Conservation (phyloP, 2,329 filamentous ascomycete species). For the Xenoacremonium recifei region DNA sequence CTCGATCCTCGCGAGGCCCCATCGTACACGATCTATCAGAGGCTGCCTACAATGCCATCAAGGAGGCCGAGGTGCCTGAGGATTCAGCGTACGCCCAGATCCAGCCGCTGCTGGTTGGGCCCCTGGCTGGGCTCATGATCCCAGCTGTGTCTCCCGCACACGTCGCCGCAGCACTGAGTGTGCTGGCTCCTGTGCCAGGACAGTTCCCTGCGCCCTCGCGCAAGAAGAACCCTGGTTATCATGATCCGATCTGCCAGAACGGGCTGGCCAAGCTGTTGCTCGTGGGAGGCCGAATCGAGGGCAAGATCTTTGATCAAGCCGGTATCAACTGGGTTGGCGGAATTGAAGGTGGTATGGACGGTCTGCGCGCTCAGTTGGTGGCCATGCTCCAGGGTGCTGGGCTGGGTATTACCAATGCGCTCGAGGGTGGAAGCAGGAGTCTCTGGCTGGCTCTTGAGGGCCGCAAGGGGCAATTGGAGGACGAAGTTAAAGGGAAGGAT, state of each 20-base stretch:
- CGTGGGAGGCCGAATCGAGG: slow-evolving; percentile 83
- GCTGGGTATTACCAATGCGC: slow-evolving; percentile 69
- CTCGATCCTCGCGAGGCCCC: slow-evolving; percentile 29
- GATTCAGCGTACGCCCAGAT: slow-evolving; percentile 57
- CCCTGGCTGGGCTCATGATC: slow-evolving; percentile 76
- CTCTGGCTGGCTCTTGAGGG: slow-evolving; percentile 88
- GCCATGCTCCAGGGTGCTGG: slow-evolving; percentile 77
- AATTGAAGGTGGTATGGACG: slow-evolving; percentile 79
- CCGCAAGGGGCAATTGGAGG: slow-evolving; percentile 76
- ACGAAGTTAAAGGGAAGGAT: slow-evolving; percentile 33
- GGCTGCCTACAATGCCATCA: slow-evolving; percentile 50
- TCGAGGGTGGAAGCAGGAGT: slow-evolving; percentile 78
- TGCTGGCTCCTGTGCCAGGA: slow-evolving; percentile 70
- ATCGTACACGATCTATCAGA: slow-evolving; percentile 53
- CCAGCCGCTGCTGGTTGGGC: slow-evolving; percentile 75
- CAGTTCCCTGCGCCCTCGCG: slow-evolving; percentile 77
- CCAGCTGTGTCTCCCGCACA: slow-evolving; percentile 82
- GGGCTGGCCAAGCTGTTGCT: slow-evolving; percentile 86
- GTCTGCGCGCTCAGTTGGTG: slow-evolving; percentile 79
- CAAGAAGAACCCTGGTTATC: slow-evolving; percentile 74
- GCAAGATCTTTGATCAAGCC: slow-evolving; percentile 75
- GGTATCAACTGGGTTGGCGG: slow-evolving; percentile 65
- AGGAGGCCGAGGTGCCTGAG: slow-evolving; percentile 32
- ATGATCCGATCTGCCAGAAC: slow-evolving; percentile 75
- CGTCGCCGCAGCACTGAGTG: slow-evolving; percentile 74